Evolutionary conservation across 2,329 filamentous ascomycete genomes (phyloP), one percentile per base, ranked within the genome.

Genomic region (Daldinia eschscholtzii): DNA sequence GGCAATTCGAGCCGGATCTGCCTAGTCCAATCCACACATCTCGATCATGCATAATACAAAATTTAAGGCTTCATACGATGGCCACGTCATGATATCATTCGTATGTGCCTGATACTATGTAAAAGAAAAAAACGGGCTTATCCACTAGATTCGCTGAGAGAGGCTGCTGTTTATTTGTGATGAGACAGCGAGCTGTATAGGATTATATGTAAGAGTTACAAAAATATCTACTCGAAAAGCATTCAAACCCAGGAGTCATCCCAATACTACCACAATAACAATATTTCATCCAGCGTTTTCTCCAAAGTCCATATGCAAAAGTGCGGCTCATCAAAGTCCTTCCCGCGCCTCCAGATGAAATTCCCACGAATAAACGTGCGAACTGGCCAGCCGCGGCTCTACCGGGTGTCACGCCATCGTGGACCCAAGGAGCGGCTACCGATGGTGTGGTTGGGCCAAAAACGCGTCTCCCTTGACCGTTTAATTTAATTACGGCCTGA

Each of bases 401-500:
- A 55, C 42, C 48, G 61, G 48, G 55, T 61, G 61, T 65, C 66
- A 41, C 50, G 53, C 63, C 50, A 67, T 46, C 35, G 44, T 61
- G 66, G 46, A 39, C 18, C 23, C n/a, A 57, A 50, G 15, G 50
- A 26, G 56, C 57, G 65, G 52, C 60, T 64, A 67, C 58, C 66
- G 41, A 60, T 67, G 42, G 63, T 63, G 66, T 64, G 57, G 63
- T 56, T 35, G 18, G 41, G 57, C 66, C 23, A 67, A 69, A 59
- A 61, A 35, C 39, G 30, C 57, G 57, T 33, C 46, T 46, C n/a
- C 33, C 28, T 30, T 13, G 23, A 18, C 65, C 63, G 56, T 71
- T 62, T 68, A 68, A 66, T 71, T 69, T 69, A 57, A 56, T 67
- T 59, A 50, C 64, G 50, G 60, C 60, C 33, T 53, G 15, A 61